These are phyloP conservation scores for Pseudogymnoascus sp. DNA, from an alignment of 2,329 filamentous ascomycete genomes.

Conservation along the genomic window DNA sequence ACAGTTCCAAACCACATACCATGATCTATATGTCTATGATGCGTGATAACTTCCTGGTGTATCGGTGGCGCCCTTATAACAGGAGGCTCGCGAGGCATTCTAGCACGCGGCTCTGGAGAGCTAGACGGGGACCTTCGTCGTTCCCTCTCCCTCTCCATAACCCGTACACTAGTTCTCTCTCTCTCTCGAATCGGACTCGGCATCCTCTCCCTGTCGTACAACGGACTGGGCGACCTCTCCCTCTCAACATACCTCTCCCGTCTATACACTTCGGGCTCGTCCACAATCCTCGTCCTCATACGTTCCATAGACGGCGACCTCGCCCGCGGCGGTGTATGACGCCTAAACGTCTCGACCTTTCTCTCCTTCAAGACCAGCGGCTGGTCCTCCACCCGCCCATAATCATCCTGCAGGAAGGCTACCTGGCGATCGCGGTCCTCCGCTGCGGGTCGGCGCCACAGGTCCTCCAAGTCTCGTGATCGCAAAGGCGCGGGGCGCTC, in stretches of 20 bases:
- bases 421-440: neutral
- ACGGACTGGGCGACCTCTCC: constrained; percentile 7
- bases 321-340: neutral
- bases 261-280: neutral
- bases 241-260: neutral
- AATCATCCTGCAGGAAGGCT: constrained; percentile 4
- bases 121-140: constrained; percentile 30
- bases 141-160: constrained; percentile 36
- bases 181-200: constrained; percentile 18
- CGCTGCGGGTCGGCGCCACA: neutral
- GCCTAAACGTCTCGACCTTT: constrained; percentile 5
- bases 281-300: constrained; percentile 1
- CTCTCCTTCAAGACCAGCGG: constrained; percentile 7
- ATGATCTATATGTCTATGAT: constrained; percentile 81
- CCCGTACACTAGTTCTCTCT: constrained; percentile 36
- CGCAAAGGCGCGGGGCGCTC: neutral
- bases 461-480: constrained; percentile 2
- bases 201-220: constrained; percentile 33
- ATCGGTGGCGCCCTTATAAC: constrained; percentile 70
- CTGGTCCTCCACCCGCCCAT: constrained; percentile 4
- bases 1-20: constrained; percentile 45
- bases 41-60: constrained; percentile 81
- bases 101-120: neutral
- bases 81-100: constrained; percentile 45
- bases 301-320: neutral